Percentiles rank a stretch among this genome's conserved stretches.
Conservation (phyloP, 345 rosid species). For the Salix exigua region DNA sequence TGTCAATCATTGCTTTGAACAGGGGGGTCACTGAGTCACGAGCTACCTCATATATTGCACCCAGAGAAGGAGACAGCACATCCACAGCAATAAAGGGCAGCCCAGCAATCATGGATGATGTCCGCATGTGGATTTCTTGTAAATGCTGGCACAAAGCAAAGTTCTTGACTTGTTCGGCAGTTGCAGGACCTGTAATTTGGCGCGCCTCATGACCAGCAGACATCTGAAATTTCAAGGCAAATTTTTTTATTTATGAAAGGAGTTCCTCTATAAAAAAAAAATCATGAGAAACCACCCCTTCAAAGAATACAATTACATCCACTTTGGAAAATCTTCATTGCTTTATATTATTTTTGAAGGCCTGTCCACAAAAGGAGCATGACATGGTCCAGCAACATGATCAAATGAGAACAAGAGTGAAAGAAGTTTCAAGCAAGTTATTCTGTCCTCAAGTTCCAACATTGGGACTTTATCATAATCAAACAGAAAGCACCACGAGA, state of each 20-base stretch:
- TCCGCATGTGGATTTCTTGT: conserved; percentile 78
- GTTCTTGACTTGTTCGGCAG: conserved; percentile 79
- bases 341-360: not conserved
- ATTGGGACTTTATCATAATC: not conserved
- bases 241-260: conserved; percentile 8
- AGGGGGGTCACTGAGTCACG: conserved; percentile 83
- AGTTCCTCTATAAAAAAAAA: not conserved
- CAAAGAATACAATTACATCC: not conserved
- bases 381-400: not conserved
- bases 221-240: conserved; percentile 54
- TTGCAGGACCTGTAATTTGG: conserved; percentile 78
- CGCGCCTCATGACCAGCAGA: conserved; percentile 97
- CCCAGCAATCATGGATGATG: conserved; percentile 59
- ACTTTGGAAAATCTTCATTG: not conserved
- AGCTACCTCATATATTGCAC: conserved; percentile 75
- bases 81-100: conserved; percentile 81
- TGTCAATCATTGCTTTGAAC: conserved; percentile 89
- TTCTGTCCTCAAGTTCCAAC: not conserved
- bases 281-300: not conserved
- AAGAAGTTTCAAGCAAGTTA: not conserved
- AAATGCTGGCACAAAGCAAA: conserved; percentile 87
- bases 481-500: not conserved
- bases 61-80: conserved; percentile 71
- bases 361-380: not conserved
- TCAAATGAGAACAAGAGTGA: not conserved